Base-by-base conservation (phyloP, 495 filamentous ascomycete genomes). In the Hamigera avellanea region DNA sequence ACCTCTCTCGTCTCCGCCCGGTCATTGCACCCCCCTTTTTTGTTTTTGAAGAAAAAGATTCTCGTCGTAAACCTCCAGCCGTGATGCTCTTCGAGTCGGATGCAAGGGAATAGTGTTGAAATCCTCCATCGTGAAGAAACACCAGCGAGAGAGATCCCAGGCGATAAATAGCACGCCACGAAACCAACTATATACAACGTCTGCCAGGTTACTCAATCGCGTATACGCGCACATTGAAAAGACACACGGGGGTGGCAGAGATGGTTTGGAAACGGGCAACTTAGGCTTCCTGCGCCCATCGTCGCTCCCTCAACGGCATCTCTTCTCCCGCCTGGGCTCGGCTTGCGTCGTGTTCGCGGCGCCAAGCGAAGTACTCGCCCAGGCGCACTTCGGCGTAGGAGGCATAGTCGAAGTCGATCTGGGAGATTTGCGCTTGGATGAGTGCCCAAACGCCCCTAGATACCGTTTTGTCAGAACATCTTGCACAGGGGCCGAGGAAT, bases 401-500 rank as follows among this genome's bases (percentile, higher is more conserved):
- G 25, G 85, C 84, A 48, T 96, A 99, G 59, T 99, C 87, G 50
- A 99, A 99, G 54, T 96, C 86, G 44, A 99, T 96, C 40, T 89
- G 77, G 3, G 83, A 89, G 44, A 99, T 96, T 13, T 77, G 83
- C 1, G 87, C 85, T 64, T 99, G 93, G 49, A 99, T 95, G 33
- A 96, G 69, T 7, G 86, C 83, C 93, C 93, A 96, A 33, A 95
- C 82, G 15, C 91, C 93, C 86, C 81, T 84, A 50, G 69, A 71
- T 4, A 13, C 9, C 21, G 5, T 23, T 30, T 30, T 30, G n/a
- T 23, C 21, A 4, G 4, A 23, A 23, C 21, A 23, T n/a, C n/a
- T n/a, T n/a, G n/a, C n/a, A n/a, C n/a, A n/a, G n/a, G n/a, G n/a
- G n/a, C n/a, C n/a, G n/a, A n/a, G n/a, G n/a, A n/a, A n/a, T n/a